Evolutionary conservation across 441 rosid genomes (phyloP).

Genomic region (Viola pubescens): DNA sequence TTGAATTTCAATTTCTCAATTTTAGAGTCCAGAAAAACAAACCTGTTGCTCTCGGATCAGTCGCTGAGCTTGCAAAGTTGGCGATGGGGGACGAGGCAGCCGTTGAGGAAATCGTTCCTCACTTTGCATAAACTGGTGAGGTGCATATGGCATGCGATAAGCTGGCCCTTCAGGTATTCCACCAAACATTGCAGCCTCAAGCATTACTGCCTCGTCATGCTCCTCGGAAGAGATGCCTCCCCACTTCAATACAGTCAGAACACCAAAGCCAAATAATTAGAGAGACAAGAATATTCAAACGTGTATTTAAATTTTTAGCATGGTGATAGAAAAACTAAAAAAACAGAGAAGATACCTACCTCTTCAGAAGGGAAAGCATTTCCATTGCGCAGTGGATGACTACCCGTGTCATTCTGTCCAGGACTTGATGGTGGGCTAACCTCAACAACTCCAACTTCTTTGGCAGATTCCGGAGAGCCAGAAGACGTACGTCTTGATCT

Average conservation of each 20-base stretch:
- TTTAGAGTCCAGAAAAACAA: conserved; percentile 9
- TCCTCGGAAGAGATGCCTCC: conserved; percentile 98
- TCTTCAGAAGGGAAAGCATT: conserved; percentile 53
- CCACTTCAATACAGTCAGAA: conserved; percentile 48
- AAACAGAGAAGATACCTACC: conserved; percentile 41
- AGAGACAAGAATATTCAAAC: conserved; percentile 7
- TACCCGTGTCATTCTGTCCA: conserved; percentile 25
- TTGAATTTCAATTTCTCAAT: conserved; percentile 1
- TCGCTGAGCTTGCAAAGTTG: conserved; percentile 89
- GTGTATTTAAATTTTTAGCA: not conserved
- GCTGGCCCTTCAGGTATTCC: conserved; percentile 77
- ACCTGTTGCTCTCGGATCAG: conserved; percentile 97
- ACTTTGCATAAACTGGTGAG: conserved; percentile 51
- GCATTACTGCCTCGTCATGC: conserved; percentile 99
- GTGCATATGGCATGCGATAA: conserved; percentile 51
- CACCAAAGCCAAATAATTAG: conserved; percentile 19
- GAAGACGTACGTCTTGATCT: conserved; percentile 51
- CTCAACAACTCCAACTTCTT: conserved; percentile 36
- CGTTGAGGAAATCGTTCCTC: conserved; percentile 41
- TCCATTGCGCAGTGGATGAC: conserved; percentile 37
- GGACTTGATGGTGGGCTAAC: conserved; percentile 51
- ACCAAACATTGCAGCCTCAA: conserved; percentile 99
- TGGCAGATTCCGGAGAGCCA: conserved; percentile 37
- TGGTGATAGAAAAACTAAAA: not conserved
- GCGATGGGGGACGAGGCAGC: conserved; percentile 75